Evolutionary conservation across 768 basidiomycete genomes (phyloP).

Genomic region (Naganishia kalamii): DNA sequence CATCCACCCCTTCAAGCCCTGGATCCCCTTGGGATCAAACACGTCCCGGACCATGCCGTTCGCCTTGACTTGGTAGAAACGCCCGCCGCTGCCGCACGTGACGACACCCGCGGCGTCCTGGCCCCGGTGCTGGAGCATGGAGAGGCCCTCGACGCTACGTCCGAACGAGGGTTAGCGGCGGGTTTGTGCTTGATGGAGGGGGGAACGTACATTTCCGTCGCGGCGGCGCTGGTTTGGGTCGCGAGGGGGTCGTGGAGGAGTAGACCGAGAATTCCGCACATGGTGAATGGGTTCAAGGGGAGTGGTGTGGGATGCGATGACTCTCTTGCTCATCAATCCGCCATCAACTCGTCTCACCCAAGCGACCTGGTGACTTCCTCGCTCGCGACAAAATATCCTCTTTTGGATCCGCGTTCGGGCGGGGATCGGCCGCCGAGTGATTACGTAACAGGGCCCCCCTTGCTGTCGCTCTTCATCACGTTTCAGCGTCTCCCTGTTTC

Average conservation of each 20-base stretch:
- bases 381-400: constrained; percentile 6
- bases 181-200: not conserved
- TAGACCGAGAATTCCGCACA: constrained; percentile 92
- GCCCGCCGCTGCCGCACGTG: constrained; percentile 88
- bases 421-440: not conserved
- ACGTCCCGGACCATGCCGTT: constrained; percentile 99
- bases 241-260: constrained; percentile 63
- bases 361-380: constrained; percentile 51
- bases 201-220: constrained; percentile 63
- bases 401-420: constrained; percentile 11
- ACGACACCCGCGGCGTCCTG: constrained; percentile 98
- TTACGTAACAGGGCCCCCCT: not conserved
- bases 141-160: constrained; percentile 68
- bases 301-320: not conserved
- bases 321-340: not conserved
- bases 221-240: constrained; percentile 59
- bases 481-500: no score
- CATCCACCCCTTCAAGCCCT: constrained; percentile 82
- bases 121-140: constrained; percentile 87
- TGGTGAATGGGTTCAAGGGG: constrained; percentile 59
- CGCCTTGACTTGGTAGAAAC: constrained; percentile 96
- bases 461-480: not conserved
- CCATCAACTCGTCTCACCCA: constrained; percentile 81
- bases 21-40: constrained; percentile 72
- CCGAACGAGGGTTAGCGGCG: not conserved